Base-by-base conservation (phyloP, 331 rosid species). In the Cucumis variabilis region DNA sequence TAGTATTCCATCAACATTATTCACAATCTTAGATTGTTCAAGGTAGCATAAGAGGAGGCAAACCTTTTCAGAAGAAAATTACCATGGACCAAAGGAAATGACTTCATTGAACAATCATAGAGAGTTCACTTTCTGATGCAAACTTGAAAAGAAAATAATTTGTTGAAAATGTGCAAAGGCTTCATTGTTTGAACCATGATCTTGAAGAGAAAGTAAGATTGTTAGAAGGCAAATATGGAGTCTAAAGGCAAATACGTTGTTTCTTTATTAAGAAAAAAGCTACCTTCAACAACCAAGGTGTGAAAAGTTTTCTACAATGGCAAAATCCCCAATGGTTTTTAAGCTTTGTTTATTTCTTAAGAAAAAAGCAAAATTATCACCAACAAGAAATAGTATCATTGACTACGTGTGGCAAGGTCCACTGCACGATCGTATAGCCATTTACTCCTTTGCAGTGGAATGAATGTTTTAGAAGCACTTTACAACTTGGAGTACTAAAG, bases 381-480 rank as follows among this genome's bases (percentile, higher is more conserved):
- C 6, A 69, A 19, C 85, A 88, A 80, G 48, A 73, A 69, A 75
- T 14, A 53, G 48, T 11, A 76, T 80, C 83, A 50, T 63, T 72
- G 83, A 88, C 88, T 93, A 97, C 99, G 98, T 95, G 87, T 97
- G 98, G 89, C 99, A 97, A 72, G 94, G 98, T 71, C 98, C 99
- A 37, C 92, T 88, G 78, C 99, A 97, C 53, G 99, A 94, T 82
- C 98, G 95, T 69, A 51, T 96, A 68, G 84, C 63, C 86, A 92
- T 93, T 89, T 95, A 98, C 93, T 72, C 93, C 87, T 93, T n/a
- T n/a, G n/a, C n/a, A n/a, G n/a, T n/a, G n/a, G n/a, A n/a, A n/a
- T n/a, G n/a, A n/a, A n/a, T n/a, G n/a, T n/a, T n/a, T n/a, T n/a
- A n/a, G n/a, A n/a, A n/a, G n/a, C n/a, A n/a, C n/a, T n/a, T n/a